Evolutionary conservation across 2,329 filamentous ascomycete genomes (phyloP), one percentile per base, ranked within the genome.

Genomic region (Claviceps purpurea): DNA sequence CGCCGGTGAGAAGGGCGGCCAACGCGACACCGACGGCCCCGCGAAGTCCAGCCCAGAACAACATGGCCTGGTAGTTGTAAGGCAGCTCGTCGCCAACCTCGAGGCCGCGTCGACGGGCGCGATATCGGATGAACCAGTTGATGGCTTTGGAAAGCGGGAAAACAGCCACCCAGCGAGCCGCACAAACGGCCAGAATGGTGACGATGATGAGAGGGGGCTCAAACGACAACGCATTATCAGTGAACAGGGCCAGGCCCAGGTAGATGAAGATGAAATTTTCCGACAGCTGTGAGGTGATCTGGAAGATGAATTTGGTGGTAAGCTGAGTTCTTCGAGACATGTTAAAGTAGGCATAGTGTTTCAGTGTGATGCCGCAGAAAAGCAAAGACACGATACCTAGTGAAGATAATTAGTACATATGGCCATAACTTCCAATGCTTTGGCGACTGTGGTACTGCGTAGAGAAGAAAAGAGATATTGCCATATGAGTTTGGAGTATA

Each of bases 221-320:
- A 71, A 94, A 98, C 54, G 88, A 82, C 24, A 96, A 76, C 49
- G 87, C 81, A 50, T 82, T 83, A 61, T 97, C 90, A 3, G 93
- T 96, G 67, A 98, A 97, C 30, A 98, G 77, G 0, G 93, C 94
- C 3, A 98, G 75, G 5, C 93, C 93, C 0, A 98, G 81, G 64
- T 98, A 98, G 67, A 98, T 98, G 73, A 98, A 98, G 68, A 98
- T 98, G 66, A 98, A 98, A 68, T 98, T 98, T 70, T 98, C 93
- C 0, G 91, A 95, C 46, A 98, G 72, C 68, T 98, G 93, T 3
- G 93, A 88, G 60, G 94, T 84, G 56, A 95, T 84, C 66, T 95
- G 89, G 72, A 98, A 98, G 53, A 96, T 78, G 70, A 95, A 98
- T 68, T 98, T 98, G 50, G 93, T 98, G 16, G 93, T 95, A 56